phyloP scores from a whole-genome alignment of 2,329 filamentous ascomycete genomes.

The Plectosphaerella cucumerina region DNA sequence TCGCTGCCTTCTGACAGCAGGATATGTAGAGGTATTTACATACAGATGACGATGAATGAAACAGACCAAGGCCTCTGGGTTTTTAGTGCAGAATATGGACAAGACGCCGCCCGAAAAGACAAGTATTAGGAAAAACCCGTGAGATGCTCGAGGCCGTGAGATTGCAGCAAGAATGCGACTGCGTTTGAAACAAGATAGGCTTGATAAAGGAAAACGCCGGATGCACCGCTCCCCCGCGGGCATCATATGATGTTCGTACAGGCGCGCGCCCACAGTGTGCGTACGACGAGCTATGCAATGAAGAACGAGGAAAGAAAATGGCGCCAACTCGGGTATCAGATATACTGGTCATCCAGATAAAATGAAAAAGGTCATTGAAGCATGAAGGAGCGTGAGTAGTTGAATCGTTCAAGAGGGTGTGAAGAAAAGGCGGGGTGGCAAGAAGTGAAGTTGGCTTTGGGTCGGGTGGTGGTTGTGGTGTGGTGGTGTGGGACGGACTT shows the following conservation, averaged over 20 bases:
- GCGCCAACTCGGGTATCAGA: neutral
- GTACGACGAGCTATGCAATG: too few relatives aligned
- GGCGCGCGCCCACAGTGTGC: neutral
- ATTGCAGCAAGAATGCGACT: too few relatives aligned
- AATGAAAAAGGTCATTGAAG: neutral
- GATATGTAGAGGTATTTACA: too few relatives aligned
- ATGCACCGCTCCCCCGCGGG: neutral
- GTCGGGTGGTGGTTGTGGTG: too few relatives aligned
- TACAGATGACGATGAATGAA: too few relatives aligned
- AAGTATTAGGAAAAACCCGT: too few relatives aligned
- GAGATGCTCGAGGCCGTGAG: too few relatives aligned
- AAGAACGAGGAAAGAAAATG: neutral
- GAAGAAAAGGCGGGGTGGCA: neutral
- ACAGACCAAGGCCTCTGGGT: too few relatives aligned
- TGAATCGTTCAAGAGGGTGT: neutral
- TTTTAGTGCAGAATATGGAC: too few relatives aligned
- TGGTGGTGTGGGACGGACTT: neutral
- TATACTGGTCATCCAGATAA: neutral
- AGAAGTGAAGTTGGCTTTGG: neutral
- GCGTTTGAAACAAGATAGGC: too few relatives aligned
- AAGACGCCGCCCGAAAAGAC: too few relatives aligned
- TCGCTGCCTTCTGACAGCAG: too few relatives aligned
- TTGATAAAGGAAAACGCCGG: neutral
- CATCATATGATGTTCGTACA: neutral
- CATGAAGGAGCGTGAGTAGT: neutral